phyloP scores from a whole-genome alignment of 805 yeast species.

The Phaffomyces thermotolerans region DNA sequence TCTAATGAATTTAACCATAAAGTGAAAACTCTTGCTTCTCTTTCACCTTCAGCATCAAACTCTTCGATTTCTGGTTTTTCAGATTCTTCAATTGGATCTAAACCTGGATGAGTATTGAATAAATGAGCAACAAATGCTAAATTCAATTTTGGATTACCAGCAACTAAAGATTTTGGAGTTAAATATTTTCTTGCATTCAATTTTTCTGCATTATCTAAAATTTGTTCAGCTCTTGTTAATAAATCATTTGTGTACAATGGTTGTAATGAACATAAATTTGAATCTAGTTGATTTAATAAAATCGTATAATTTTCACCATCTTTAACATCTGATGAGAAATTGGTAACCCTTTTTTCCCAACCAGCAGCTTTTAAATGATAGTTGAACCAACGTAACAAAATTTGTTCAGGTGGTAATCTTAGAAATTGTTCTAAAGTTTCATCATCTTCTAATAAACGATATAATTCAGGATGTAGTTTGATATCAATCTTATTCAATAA shows the following conservation, averaged over 20 bases:
- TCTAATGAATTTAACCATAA: conserved; percentile 95
- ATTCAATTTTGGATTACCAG: conserved; percentile 95
- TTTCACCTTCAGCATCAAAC: conserved; percentile 98
- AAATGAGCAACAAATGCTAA: conserved; percentile 96
- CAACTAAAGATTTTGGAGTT: conserved; percentile 86
- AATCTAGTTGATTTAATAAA: conserved; percentile 79
- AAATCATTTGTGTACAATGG: conserved; percentile 78
- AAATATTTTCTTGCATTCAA: conserved; percentile 89
- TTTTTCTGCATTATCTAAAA: conserved; percentile 80
- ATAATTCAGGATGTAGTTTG: conserved; percentile 91
- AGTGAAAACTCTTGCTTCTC: conserved; percentile 98
- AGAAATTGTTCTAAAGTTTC: conserved; percentile 95
- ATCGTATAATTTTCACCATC: conserved; percentile 96
- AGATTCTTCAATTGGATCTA: conserved; percentile 87
- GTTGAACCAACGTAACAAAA: conserved; percentile 94
- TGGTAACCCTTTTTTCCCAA: conserved; percentile 77
- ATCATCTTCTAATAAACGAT: conserved; percentile 89
- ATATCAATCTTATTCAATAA: conserved; percentile 91
- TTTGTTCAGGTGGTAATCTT: conserved; percentile 96
- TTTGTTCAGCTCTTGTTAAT: conserved; percentile 77
- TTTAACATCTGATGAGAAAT: conserved; percentile 79
- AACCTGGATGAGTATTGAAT: conserved; percentile 94
- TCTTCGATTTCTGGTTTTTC: conserved; percentile 95
- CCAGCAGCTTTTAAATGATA: conserved; percentile 91
- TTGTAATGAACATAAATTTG: conserved; percentile 69